phyloP scores from a whole-genome alignment of 352 stramenopile species.

The Globisporangium sylvaticum region DNA sequence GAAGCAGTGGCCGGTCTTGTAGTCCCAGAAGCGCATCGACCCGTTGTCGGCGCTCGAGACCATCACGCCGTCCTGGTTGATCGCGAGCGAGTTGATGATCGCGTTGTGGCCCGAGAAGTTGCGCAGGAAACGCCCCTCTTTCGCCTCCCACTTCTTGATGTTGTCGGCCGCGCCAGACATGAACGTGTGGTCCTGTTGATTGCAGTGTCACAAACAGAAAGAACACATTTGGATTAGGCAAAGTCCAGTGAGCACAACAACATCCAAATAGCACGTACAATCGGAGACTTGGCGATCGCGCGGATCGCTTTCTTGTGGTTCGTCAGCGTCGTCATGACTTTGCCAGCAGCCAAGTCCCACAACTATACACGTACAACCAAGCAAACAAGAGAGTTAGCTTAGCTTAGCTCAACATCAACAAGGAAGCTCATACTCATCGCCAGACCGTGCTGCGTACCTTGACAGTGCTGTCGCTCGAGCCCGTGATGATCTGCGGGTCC shows the following conservation, averaged over 20 bases:
- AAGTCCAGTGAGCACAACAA: not conserved
- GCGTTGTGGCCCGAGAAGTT: constrained; percentile 97
- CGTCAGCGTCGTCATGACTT: constrained; percentile 98
- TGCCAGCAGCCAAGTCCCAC: constrained; percentile 98
- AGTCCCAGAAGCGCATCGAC: constrained; percentile 98
- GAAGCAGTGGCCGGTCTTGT: constrained; percentile 97
- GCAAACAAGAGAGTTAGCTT: not conserved
- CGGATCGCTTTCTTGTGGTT: constrained; percentile 99
- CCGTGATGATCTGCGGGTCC: constrained; percentile 94
- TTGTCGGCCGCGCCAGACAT: constrained; percentile 96
- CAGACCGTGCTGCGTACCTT: constrained; percentile 51
- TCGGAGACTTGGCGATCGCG: constrained; percentile 86
- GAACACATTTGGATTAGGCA: not conserved
- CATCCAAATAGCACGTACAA: constrained; percentile 28
- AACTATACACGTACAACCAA: constrained; percentile 40
- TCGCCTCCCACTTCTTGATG: constrained; percentile 98
- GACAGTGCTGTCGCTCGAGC: constrained; percentile 92
- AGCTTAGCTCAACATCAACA: not conserved
- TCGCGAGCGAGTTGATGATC: constrained; percentile 97
- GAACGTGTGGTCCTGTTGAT: constrained; percentile 94
- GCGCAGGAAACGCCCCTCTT: constrained; percentile 93
- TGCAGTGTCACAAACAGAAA: not conserved
- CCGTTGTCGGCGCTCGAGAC: constrained; percentile 97
- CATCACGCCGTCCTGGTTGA: constrained; percentile 98
- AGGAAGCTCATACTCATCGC: not conserved